phyloP scores from a whole-genome alignment of 2,329 filamentous ascomycete species.

The Thermomyces lanuginosus region DNA sequence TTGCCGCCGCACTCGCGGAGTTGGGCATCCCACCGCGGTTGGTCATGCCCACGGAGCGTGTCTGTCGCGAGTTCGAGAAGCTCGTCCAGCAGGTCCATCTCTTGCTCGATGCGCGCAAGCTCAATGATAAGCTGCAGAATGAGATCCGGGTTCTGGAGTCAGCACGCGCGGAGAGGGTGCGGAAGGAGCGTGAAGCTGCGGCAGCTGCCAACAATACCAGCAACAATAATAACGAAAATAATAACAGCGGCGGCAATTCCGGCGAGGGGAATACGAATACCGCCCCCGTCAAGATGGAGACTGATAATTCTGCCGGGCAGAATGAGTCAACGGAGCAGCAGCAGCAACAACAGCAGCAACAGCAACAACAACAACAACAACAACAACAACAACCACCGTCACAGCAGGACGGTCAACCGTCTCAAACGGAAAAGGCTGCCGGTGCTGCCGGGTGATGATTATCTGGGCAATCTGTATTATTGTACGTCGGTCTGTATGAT shows the following conservation, averaged over 20 bases:
- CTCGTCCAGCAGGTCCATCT: slow-evolving; percentile 32
- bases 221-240: slow-evolving; percentile 13
- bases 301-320: no score
- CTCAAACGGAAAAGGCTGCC: no score
- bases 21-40: slow-evolving; percentile 31
- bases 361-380: no score
- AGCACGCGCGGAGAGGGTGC: slow-evolving; percentile 24
- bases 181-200: slow-evolving; percentile 16
- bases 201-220: slow-evolving; percentile 2
- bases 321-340: no score
- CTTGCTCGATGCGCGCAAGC: slow-evolving; percentile 32
- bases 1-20: slow-evolving; percentile 31
- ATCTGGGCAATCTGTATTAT: no score
- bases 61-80: slow-evolving; percentile 34
- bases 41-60: slow-evolving; percentile 34
- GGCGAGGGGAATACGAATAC: neutral
- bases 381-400: no score
- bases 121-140: slow-evolving; percentile 31
- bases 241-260: slow-evolving; percentile 12
- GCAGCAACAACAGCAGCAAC: no score
- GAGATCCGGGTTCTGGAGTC: slow-evolving; percentile 33
- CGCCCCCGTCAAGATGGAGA: no score
- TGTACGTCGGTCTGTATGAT: no score
- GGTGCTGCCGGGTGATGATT: no score
- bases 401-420: no score